Percentiles rank a stretch among this genome's conserved stretches.
These are phyloP conservation scores for Tephrocybe sp. DNA, from an alignment of 768 basidiomycete genomes.

Conservation along the genomic window DNA sequence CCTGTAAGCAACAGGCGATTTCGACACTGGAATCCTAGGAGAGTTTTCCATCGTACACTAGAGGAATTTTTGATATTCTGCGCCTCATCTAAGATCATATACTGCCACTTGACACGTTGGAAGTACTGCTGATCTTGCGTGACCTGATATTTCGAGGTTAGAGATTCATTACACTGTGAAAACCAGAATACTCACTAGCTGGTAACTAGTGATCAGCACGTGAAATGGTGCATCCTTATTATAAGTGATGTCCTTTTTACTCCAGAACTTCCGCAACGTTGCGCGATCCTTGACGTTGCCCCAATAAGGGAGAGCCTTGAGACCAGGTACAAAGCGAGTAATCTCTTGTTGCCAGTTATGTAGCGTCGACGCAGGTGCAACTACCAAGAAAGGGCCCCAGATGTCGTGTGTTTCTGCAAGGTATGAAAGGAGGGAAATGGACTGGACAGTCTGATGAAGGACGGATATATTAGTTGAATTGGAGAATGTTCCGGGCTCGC, in stretches of 20 bases:
- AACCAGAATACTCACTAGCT: slow-evolving; percentile 55
- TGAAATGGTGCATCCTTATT: slow-evolving; percentile 95
- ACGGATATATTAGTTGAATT: slow-evolving; percentile 1
- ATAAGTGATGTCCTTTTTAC: slow-evolving; percentile 94
- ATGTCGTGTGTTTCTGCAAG: slow-evolving; percentile 97
- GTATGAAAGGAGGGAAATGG: slow-evolving; percentile 92
- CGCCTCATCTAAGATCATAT: slow-evolving; percentile 99
- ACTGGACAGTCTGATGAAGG: slow-evolving; percentile 84
- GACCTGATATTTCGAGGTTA: slow-evolving; percentile 44
- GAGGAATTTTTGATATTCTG: slow-evolving; percentile 99
- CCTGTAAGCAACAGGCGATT: slow-evolving; percentile 94
- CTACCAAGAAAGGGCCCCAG: slow-evolving; percentile 98
- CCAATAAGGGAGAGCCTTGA: slow-evolving; percentile 98
- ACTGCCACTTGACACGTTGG: slow-evolving; percentile 97
- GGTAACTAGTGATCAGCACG: slow-evolving; percentile 95
- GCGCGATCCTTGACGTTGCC: slow-evolving; percentile 95
- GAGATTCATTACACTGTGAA: not conserved
- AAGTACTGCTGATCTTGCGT: slow-evolving; percentile 98
- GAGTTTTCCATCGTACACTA: slow-evolving; percentile 94
- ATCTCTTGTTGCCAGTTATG: slow-evolving; percentile 99
- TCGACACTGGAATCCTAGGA: slow-evolving; percentile 92
- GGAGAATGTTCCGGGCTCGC: slow-evolving; percentile 9
- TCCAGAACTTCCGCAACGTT: slow-evolving; percentile 96
- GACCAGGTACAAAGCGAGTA: slow-evolving; percentile 87
- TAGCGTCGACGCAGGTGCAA: slow-evolving; percentile 94